Evolutionary conservation across 2,329 filamentous ascomycete species (phyloP).

Genomic region (Myriosclerotinia duriaeana): DNA sequence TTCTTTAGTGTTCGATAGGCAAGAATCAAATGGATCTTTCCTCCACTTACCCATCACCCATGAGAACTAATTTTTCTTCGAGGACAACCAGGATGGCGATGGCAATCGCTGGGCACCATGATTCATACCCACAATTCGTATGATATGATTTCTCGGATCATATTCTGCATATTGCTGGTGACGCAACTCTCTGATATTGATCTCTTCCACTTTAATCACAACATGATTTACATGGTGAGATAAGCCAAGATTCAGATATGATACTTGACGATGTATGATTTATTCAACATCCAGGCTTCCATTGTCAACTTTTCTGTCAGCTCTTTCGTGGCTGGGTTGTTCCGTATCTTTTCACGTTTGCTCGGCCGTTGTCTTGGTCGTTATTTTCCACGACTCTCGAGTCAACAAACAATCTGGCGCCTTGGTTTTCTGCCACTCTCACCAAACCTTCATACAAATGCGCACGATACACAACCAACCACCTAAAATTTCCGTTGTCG

Average conservation of each 20-base stretch:
- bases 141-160: neutral
- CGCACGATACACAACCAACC: neutral
- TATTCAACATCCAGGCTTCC: constrained; percentile 46
- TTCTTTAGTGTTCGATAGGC: no score
- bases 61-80: no score
- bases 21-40: neutral
- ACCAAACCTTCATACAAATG: neutral
- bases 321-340: constrained; percentile 44
- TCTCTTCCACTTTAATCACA: neutral
- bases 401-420: neutral
- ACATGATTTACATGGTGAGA: constrained; percentile 41
- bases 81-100: no score
- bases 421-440: neutral
- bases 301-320: constrained; percentile 44
- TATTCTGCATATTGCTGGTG: neutral
- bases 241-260: constrained; percentile 47
- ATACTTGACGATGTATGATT: constrained; percentile 47
- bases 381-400: neutral
- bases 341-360: constrained; percentile 42
- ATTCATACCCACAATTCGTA: neutral
- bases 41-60: neutral
- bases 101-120: neutral
- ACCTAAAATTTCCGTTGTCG: no score
- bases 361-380: neutral
- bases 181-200: neutral